Base-by-base conservation (phyloP, 2,329 filamentous ascomycete species). In the Penicillium sp. region DNA sequence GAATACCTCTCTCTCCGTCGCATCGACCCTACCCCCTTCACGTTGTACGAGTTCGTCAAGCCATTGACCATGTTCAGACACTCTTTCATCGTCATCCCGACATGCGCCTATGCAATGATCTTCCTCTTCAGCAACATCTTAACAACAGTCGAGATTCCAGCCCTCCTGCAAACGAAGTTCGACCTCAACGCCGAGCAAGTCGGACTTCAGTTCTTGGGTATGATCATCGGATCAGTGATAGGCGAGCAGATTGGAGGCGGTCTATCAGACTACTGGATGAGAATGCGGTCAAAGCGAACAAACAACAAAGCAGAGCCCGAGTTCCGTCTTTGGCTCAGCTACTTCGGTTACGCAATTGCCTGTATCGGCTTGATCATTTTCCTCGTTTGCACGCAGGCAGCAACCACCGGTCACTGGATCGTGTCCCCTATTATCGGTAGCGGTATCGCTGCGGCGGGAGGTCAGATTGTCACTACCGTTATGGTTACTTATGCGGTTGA, bases 401-500 rank as follows among this genome's bases (percentile, higher is more conserved):
- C 81, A 1, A 61, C 71, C 0, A 63, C 73, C 0, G 70, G 73
- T 0, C 71, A 77, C 14, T 88, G 83, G 81, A 83, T 83, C 21
- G 78, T 86, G 19, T 81, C 80, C 0, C 85, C 85, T 0, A 74
- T 86, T 13, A 67, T 87, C 9, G 85, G 85, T 7, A 80, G 78
- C 9, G 84, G 77, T 3, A 80, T 84, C 56, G 77, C 76, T 0
- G 80, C 80, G 0, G 81, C 76, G 3, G 85, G 85, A 1, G 87
- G 86, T 61, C 85, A 88, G 69, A 80, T 88, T 27, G 78, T 88
- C n/a, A 87, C 85, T 2, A 88, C 85, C 0, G 81, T 87, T 0
- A 69, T 86, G 57, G 81, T 86, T 52, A 88, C 85, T 0, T 88
- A 73, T 66, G 80, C 84, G 0, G 79, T 88, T 3, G 85, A 88